Base-by-base conservation (phyloP, 495 filamentous ascomycete species). In the Penicillium malachiteum region DNA sequence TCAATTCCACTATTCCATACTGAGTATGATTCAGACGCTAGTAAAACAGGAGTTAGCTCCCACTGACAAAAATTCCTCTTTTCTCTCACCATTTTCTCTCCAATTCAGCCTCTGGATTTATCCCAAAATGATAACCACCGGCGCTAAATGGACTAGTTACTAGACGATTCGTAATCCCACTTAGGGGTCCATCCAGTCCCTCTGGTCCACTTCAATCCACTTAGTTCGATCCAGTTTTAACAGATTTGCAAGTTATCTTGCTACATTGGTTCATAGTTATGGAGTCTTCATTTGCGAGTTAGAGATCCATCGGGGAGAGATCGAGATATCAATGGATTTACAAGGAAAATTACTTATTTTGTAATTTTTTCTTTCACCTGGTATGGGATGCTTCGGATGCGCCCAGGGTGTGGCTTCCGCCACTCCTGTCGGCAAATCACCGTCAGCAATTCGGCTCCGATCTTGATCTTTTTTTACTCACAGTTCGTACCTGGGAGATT, bases 361-460 rank as follows among this genome's bases (percentile, higher is more conserved):
- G 41, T 21, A 12, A 44, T 12, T 11, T 44, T 21, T 13, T 37
- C 9, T 7, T 5, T 37, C 33, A 6, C 33, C 34, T 37, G 34
- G n/a, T n/a, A 13, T 13, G 9, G 12, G 7, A 37, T 37, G 8
- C 12, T 34, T 37, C 34, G 56, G 49, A 63, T 57, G 60, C n/a
- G n/a, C n/a, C n/a, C n/a, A 63, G 56, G 46, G 35, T 8, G 53
- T 54, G 53, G 46, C 50, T 44, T 50, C 56, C 53, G 60, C 60
- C 50, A 53, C 53, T 46, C n/a, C 14, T 41, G 18, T 21, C 8
- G 42, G 5, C 42, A 13, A 44, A 12, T 42, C 14, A 42, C 16
- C 7, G 21, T 26, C 21, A 26, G 21, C 21, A 26, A 2, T 26
- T 26, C 21, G 21, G 21, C 21, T 26, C 21, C 21, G 21, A 26